Evolutionary conservation across 164 flowering plant species (phyloP), one percentile per base, ranked within the genome.

Genomic region (Buxus sempervirens): DNA sequence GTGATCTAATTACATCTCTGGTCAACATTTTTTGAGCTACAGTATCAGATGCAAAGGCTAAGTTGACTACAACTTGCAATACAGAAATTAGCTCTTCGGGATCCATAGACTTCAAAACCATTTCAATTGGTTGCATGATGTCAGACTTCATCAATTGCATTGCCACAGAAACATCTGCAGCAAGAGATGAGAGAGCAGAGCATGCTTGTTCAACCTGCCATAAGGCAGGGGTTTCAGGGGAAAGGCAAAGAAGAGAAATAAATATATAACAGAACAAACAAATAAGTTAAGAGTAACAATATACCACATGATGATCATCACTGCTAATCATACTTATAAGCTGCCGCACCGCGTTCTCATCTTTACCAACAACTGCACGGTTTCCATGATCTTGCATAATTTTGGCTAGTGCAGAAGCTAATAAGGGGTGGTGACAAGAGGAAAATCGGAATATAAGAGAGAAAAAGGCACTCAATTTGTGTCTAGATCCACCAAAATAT

Each of bases 291-390:
- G 51, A 15, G 5, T 10, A 15, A 1, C 18, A 65, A 70, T 84
- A 67, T 84, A 87, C 94, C 88, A 89, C 94, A 81, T 89, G 94
- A 62, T 77, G 84, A 54, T 88, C 76, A 36, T 89, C 94, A 77
- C 90, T 89, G 72, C 87, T 89, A 49, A 89, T 89, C 94, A 89
- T 89, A 63, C 91, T 89, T 70, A 89, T 89, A 60, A 89, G 90
- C 86, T 89, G 94, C 70, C 90, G 78, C 51, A 89, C 81, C 20
- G 94, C 94, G 80, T 89, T 89, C 75, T 87, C 90, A 81, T 89
- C 94, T 84, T 89, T 89, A 36, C 91, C 87, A 68, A 89, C 85
- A 77, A 82, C 83, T 56, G 68, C 80, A 48, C 91, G 82, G 58
- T 89, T 85, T 59, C 80, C 88, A 58, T 84, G 78, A 69, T 89